These are phyloP conservation scores for Boletus bicolor DNA, from an alignment of 768 basidiomycete species.

Conservation along the genomic window DNA sequence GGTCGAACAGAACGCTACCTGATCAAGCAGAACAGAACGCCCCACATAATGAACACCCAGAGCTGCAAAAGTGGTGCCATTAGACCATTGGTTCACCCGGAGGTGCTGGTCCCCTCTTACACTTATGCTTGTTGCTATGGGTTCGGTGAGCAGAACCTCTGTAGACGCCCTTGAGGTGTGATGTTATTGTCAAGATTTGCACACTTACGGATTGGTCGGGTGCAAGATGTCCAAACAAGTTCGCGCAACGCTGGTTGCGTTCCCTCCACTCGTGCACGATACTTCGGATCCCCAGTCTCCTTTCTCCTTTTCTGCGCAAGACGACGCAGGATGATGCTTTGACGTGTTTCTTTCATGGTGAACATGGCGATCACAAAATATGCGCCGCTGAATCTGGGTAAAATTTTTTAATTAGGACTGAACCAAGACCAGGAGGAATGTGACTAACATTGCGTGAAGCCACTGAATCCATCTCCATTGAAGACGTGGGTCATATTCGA, in stretches of 20 bases:
- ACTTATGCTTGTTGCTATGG: constrained; percentile 69
- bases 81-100: not conserved
- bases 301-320: constrained; percentile 61
- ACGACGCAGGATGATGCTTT: constrained; percentile 62
- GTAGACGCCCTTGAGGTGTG: not conserved
- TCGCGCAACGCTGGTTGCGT: constrained; percentile 51
- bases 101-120: constrained; percentile 35
- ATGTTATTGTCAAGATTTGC: not conserved
- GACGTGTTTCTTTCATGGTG: constrained; percentile 68
- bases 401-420: not conserved
- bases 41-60: constrained; percentile 73
- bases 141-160: constrained; percentile 43
- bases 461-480: constrained; percentile 84
- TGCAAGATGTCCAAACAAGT: constrained; percentile 66
- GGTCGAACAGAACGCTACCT: constrained; percentile 34
- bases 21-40: constrained; percentile 63
- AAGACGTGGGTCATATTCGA: constrained; percentile 55
- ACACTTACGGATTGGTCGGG: constrained; percentile 64
- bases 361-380: constrained; percentile 51
- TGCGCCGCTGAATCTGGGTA: constrained; percentile 45
- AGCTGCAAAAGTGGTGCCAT: constrained; percentile 35
- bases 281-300: constrained; percentile 60
- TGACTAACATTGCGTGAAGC: constrained; percentile 62
- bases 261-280: constrained; percentile 61
- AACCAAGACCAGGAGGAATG: not conserved